These are phyloP conservation scores for Sporodiniella umbellata DNA, from an alignment of 371 early-diverging fungal species.

Conservation along the genomic window DNA sequence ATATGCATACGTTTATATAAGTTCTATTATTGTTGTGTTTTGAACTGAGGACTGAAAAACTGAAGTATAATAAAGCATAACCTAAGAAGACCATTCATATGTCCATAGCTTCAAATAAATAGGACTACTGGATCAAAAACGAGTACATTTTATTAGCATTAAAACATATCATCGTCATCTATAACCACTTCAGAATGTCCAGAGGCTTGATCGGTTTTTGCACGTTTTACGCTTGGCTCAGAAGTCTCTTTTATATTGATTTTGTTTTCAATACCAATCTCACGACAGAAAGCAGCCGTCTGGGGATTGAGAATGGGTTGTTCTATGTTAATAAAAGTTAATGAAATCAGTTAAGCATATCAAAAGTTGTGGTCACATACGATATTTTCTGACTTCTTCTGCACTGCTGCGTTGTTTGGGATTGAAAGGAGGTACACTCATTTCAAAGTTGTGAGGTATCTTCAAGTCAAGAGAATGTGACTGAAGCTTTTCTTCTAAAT, in stretches of 20 bases:
- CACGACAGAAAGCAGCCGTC: constrained; percentile 57
- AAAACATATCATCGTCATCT: constrained; percentile 17
- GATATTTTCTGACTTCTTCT: constrained; percentile 18
- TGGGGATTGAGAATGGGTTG: constrained; percentile 63
- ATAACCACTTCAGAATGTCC: constrained; percentile 19
- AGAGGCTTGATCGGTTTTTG: not conserved
- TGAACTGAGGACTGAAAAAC: no score
- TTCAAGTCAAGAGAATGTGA: constrained; percentile 41
- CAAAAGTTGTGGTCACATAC: constrained; percentile 18
- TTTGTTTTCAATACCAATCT: constrained; percentile 57
- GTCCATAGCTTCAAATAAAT: no score
- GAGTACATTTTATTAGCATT: no score
- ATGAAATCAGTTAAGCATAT: not conserved
- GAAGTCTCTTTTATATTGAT: constrained; percentile 30
- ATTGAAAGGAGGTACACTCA: constrained; percentile 46
- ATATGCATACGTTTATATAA: no score
- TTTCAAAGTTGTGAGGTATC: constrained; percentile 66
- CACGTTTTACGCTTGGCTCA: constrained; percentile 2
- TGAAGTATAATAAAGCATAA: no score
- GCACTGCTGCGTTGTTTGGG: constrained; percentile 15
- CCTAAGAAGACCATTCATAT: no score
- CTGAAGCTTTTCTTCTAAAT: constrained; percentile 16
- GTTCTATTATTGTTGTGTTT: no score
- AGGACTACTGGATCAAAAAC: no score
- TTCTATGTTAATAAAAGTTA: constrained; percentile 16